Evolutionary conservation across 768 basidiomycete species (phyloP), one percentile per base, ranked within the genome.

Genomic region (Termitomyces sp.): DNA sequence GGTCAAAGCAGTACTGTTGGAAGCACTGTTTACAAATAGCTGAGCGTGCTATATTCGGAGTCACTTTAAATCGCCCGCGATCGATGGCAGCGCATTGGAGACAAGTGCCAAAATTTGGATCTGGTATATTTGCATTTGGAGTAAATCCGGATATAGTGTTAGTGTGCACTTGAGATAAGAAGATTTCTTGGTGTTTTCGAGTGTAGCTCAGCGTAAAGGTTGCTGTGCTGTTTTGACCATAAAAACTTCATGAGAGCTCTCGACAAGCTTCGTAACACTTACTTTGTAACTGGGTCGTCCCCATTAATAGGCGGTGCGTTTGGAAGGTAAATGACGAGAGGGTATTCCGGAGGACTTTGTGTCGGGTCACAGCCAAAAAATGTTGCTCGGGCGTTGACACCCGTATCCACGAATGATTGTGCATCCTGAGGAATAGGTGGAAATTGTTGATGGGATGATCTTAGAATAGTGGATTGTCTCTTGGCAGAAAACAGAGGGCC

Each of bases 281-380:
- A 89, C 89, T 91, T 86, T n/a, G 85, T 79, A 20, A 86, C 81
- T 12, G 89, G 88, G 59, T 81, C 69, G 60, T 77, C 79, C 29
- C 87, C 88, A 58, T 78, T 79, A 20, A 86, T 65, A 3, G 88
- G 88, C n/a, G 91, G 89, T 36, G 89, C 80, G 69, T 88, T 91
- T 6, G 92, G 92, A 7, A 93, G 76, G 67, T 89, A 92, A 47
- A 93, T 81, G 45, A 93, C 72, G 20, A 93, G 65, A 0, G 91
- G 91, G 63, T 80, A 88, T 60, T 83, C 82, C 1, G 83, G 73
- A 14, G 86, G 80, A 4, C 32, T 71, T 50, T 79, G 69, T 3
- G 57, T 68, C 15, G 86, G 82, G 66, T 88, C 74, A 69, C 92
- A 93, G 3, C 92, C 92, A 74, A 92, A 93, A 76, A 94, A 92